Evolutionary conservation across 2,329 filamentous ascomycete genomes (phyloP).

Genomic region (Colletotrichum sansevieriae): DNA sequence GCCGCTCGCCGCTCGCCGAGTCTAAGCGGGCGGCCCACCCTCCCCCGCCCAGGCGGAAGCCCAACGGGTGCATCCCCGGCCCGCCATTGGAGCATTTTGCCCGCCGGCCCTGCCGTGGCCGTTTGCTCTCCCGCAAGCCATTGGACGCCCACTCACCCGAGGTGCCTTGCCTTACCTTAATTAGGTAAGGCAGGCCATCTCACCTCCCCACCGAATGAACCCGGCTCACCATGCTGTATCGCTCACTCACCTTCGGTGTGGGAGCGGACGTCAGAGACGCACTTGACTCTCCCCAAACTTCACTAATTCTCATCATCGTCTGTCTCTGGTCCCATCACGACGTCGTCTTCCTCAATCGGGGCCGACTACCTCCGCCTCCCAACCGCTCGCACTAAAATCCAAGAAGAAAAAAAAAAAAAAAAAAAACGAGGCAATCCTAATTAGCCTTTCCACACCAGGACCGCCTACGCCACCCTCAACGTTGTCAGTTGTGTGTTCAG

Average conservation of each 20-base stretch:
- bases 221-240: background rate
- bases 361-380: too few species aligned
- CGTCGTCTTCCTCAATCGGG: background rate
- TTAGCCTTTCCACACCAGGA: background rate
- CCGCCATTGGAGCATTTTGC: constrained; percentile 14
- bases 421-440: too few species aligned
- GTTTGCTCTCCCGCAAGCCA: background rate
- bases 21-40: constrained; percentile 13
- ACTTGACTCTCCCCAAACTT: background rate
- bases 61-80: constrained; percentile 17
- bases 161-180: background rate
- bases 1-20: constrained; percentile 1
- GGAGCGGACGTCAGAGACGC: constrained; percentile 11
- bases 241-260: constrained; percentile 27
- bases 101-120: background rate
- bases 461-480: constrained; percentile 9
- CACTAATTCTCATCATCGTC: background rate
- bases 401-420: too few species aligned
- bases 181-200: too few species aligned
- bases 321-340: too few species aligned
- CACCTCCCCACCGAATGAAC: too few species aligned
- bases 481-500: constrained; percentile 25
- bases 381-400: too few species aligned
- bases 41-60: constrained; percentile 18
- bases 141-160: constrained; percentile 9